Evolutionary conservation across 2,329 filamentous ascomycete species (phyloP).

Genomic region (Penicillium rolfsii): DNA sequence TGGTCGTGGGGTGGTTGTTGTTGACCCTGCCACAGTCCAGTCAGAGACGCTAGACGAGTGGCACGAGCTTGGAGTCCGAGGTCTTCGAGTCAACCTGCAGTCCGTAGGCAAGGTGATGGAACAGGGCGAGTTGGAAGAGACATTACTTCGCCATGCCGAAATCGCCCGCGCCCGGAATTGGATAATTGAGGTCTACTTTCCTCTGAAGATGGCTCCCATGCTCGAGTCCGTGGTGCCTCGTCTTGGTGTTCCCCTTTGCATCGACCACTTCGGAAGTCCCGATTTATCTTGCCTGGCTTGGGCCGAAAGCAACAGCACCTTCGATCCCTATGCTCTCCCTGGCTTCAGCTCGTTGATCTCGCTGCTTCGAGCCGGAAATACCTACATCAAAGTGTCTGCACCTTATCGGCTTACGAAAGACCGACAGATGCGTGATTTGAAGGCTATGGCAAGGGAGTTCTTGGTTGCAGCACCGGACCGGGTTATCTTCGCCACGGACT

Average conservation of each 20-base stretch:
- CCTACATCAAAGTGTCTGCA: slow-evolving; percentile 63
- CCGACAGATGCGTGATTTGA: slow-evolving; percentile 50
- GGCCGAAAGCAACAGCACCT: slow-evolving; percentile 19
- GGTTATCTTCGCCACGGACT: slow-evolving; percentile 64
- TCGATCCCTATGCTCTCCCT: slow-evolving; percentile 51
- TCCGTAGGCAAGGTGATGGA: slow-evolving; percentile 53
- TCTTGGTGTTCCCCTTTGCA: slow-evolving; percentile 57
- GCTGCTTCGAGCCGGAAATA: slow-evolving; percentile 53
- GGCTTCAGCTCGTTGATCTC: slow-evolving; percentile 56
- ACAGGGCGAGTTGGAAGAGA: slow-evolving; percentile 46
- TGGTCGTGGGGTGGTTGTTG: slow-evolving; percentile 60
- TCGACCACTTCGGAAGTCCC: slow-evolving; percentile 64
- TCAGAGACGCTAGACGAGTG: slow-evolving; percentile 52
- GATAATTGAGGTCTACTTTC: slow-evolving; percentile 63
- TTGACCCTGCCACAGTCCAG: slow-evolving; percentile 53
- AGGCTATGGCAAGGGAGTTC: slow-evolving; percentile 55
- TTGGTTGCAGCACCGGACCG: slow-evolving; percentile 50
- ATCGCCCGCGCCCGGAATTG: slow-evolving; percentile 56
- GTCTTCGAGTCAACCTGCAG: slow-evolving; percentile 62
- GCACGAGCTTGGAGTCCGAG: slow-evolving; percentile 62
- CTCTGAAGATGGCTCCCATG: slow-evolving; percentile 54
- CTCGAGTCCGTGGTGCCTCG: slow-evolving; percentile 55
- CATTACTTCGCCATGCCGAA: slow-evolving; percentile 54
- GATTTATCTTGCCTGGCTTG: slow-evolving; percentile 33
- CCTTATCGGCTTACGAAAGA: slow-evolving; percentile 59